Evolutionary conservation across 1,139 yeast species (phyloP), one percentile per base, ranked within the genome.

Genomic region (Geotrichum restrictum): DNA sequence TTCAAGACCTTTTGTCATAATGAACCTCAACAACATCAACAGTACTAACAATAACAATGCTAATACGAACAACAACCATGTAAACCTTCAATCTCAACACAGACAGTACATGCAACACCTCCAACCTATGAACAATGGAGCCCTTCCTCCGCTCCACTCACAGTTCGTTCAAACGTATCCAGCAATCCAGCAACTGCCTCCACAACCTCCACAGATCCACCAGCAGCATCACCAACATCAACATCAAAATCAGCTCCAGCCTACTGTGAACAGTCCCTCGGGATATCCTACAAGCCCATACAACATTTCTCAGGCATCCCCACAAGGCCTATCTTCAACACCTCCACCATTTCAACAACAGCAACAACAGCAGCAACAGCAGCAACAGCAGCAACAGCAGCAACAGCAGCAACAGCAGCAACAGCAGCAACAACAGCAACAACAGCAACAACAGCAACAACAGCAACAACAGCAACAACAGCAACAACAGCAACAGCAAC

Each of bases 381-480:
- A 34, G 7, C 38, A 34, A 34, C 38, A 6, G n/a, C 6, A 11
- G 8, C 38, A 34, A 13, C 38, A 6, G 13, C 38, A 6, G 7
- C 38, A 11, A 13, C 38, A 34, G 7, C 38, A 34, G n/a, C 38
- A 6, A 34, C 7, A 34, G 13, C 38, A 34, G 18, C 38, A 34
- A 13, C 38, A 6, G 7, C 7, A 11, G n/a, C n/a, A 34, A 6
- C 13, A 6, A 7, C 38, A 34, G 38, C 38, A 11, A 7, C 8
- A 7, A 34, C 32, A 7, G 11, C 32, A 29, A 7, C 32, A 7
- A 7, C 11, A 29, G 10, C 32, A 11, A 34, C 38, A 34, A 34
- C 38, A 34, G n/a, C 38, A 34, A 34, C 38, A 34, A 7, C 38
- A n/a, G n/a, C n/a, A n/a, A n/a, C n/a, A n/a, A n/a, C n/a, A 38